Evolutionary conservation across 1,284 basidiomycete genomes (phyloP).

Genomic region (Exobasidium rhododendri): DNA sequence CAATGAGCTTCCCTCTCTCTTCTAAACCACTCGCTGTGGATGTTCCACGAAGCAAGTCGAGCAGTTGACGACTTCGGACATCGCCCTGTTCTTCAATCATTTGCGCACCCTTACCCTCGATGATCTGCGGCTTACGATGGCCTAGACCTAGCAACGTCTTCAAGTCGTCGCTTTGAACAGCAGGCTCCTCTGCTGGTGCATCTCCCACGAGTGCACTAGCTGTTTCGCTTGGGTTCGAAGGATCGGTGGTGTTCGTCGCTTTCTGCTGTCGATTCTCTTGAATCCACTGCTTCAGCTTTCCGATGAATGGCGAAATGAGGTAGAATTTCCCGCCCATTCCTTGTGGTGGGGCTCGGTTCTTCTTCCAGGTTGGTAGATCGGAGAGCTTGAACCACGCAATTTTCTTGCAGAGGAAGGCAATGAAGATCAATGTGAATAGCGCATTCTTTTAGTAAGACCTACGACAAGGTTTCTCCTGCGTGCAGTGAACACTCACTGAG

Average conservation of each 20-base stretch:
- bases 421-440: background rate
- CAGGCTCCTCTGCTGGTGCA: background rate
- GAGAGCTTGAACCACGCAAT: constrained; percentile 92
- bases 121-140: constrained; percentile 19
- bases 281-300: constrained; percentile 51
- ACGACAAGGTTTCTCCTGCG: constrained; percentile 9
- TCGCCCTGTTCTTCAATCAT: constrained; percentile 37
- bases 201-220: background rate
- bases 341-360: constrained; percentile 63
- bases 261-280: constrained; percentile 32
- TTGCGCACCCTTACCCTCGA: constrained; percentile 23
- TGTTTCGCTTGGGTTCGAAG: background rate
- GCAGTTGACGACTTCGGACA: constrained; percentile 30
- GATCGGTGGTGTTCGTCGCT: background rate
- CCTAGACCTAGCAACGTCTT: constrained; percentile 35
- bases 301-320: constrained; percentile 89
- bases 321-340: constrained; percentile 73
- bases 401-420: constrained; percentile 69
- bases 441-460: background rate
- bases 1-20: background rate
- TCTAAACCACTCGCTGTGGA: background rate
- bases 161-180: constrained; percentile 34
- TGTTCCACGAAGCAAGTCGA: constrained; percentile 20
- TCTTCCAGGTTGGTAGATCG: constrained; percentile 90
- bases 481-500: constrained; percentile 70